These are phyloP conservation scores for Syncephalastrum sp. DNA, from an alignment of 371 early-diverging fungal species.

Conservation along the genomic window DNA sequence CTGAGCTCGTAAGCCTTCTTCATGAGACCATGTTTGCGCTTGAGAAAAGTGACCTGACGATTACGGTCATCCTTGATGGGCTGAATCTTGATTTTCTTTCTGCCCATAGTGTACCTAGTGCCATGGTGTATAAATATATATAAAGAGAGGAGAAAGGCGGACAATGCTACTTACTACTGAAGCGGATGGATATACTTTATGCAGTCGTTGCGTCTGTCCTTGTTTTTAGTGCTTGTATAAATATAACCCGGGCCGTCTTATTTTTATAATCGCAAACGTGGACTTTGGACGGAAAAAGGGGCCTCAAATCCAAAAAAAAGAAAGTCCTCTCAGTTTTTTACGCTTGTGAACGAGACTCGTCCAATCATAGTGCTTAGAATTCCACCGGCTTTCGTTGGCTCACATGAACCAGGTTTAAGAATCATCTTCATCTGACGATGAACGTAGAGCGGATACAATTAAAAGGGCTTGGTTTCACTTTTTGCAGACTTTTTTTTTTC, in stretches of 20 bases:
- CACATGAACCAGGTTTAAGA: too few species aligned
- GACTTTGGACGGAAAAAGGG: too few species aligned
- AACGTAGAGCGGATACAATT: too few species aligned
- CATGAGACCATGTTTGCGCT: constrained; percentile 97
- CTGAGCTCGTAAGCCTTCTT: constrained; percentile 99
- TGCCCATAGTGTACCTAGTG: constrained; percentile 68
- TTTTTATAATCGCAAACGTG: constrained; percentile 8
- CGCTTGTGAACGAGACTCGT: too few species aligned
- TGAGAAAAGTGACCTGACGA: constrained; percentile 81
- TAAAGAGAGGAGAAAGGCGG: constrained; percentile 1
- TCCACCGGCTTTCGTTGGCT: too few species aligned
- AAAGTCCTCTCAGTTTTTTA: too few species aligned
- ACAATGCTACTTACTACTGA: constrained; percentile 10
- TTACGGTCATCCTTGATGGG: constrained; percentile 93
- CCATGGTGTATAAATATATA: constrained; percentile 3
- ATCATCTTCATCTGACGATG: too few species aligned
- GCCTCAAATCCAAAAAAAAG: too few species aligned
- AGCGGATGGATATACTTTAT: constrained; percentile 9
- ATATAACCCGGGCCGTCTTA: constrained; percentile 9
- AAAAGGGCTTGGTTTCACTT: too few species aligned
- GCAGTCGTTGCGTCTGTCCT: constrained; percentile 14
- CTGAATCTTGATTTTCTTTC: constrained; percentile 96
- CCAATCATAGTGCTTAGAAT: too few species aligned
- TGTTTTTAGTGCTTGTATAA: constrained; percentile 13
- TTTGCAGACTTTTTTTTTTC: too few species aligned